Base-by-base conservation (phyloP, 257 asterid genomes). In the Pogostemon cablin region DNA sequence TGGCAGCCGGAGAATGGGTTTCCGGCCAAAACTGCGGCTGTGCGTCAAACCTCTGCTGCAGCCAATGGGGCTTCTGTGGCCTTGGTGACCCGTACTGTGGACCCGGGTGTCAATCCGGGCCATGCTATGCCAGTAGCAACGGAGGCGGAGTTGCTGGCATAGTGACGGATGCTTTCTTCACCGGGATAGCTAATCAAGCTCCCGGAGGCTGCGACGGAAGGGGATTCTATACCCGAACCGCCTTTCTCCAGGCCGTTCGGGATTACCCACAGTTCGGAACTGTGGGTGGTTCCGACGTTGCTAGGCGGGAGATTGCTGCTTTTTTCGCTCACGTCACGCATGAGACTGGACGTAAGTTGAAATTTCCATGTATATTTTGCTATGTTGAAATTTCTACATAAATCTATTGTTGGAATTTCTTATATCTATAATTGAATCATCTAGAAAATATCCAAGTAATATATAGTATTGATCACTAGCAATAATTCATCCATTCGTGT, bases 251-350 rank as follows among this genome's bases (percentile, higher is more conserved):
- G 39, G 78, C 73, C 17, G 47, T 74, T 1, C 7, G 17, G 2
- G 37, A 55, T 3, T 74, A 64, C 60, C 3, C 54, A 38, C 68
- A 49, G 78, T 74, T 74, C 72, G 78, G 78, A 0, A 65, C 62
- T 6, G 68, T 44, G 8, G 78, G 78, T n/a, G 50, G 73, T 52
- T n/a, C 52, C 38, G 73, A 74, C 39, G 73, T 46, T 7, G 68
- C 73, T 3, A 66, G 4, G 73, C 46, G 72, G n/a, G 77, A 73
- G 67, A 73, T 73, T 25, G 77, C 77, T 50, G 77, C 77, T 7
- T 73, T 73, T 44, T 65, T 73, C 35, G 77, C 77, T n/a, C 77
- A 73, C 7, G 60, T 73, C 72, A 65, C 72, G 50, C 72, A 65
- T 57, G 77, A 73, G 67, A 52, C 57, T 52, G 57, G 57, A 12